Evolutionary conservation across 2,329 filamentous ascomycete genomes (phyloP).

Genomic region (Hyphodiscus sp.): DNA sequence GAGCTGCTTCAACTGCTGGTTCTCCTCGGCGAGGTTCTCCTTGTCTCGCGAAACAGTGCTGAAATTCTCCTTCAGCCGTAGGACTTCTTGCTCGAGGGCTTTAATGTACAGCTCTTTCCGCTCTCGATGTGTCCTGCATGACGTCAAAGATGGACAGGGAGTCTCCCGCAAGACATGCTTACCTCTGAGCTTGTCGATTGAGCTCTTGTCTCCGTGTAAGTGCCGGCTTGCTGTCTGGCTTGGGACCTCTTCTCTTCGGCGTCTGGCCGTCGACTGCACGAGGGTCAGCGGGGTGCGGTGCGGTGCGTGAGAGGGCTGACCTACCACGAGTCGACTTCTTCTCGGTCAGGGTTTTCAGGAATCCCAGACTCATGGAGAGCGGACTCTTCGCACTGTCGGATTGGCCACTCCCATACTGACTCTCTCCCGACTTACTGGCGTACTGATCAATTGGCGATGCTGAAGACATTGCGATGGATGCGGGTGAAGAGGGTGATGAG

Average conservation of each 20-base stretch:
- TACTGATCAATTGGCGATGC: constrained; percentile 25
- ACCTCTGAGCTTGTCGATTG: constrained; percentile 94
- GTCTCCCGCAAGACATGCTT: constrained; percentile 25
- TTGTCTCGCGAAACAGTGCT: constrained; percentile 69
- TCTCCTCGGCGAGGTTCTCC: constrained; percentile 70
- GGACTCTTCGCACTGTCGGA: constrained; percentile 29
- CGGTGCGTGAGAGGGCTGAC: constrained; percentile 6
- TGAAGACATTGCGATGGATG: constrained; percentile 20
- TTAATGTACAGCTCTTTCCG: constrained; percentile 96
- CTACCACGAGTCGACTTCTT: constrained; percentile 74
- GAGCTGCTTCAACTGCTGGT: constrained; percentile 60
- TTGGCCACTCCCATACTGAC: constrained; percentile 27
- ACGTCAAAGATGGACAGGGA: constrained; percentile 5
- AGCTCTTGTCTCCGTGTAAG: constrained; percentile 87
- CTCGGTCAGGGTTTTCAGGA: constrained; percentile 62
- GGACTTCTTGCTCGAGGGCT: constrained; percentile 82
- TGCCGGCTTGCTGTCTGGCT: constrained; percentile 93
- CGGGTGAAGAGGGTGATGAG: neutral
- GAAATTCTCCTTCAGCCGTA: constrained; percentile 82
- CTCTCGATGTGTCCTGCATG: constrained; percentile 83
- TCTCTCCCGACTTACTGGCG: constrained; percentile 21
- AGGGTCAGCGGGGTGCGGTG: constrained; percentile 4
- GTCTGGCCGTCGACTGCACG: constrained; percentile 64
- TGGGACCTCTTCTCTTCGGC: constrained; percentile 85
- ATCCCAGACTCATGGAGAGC: constrained; percentile 45